Base-by-base conservation (phyloP, 371 early-diverging fungal species). In the Mucor plumbeus region DNA sequence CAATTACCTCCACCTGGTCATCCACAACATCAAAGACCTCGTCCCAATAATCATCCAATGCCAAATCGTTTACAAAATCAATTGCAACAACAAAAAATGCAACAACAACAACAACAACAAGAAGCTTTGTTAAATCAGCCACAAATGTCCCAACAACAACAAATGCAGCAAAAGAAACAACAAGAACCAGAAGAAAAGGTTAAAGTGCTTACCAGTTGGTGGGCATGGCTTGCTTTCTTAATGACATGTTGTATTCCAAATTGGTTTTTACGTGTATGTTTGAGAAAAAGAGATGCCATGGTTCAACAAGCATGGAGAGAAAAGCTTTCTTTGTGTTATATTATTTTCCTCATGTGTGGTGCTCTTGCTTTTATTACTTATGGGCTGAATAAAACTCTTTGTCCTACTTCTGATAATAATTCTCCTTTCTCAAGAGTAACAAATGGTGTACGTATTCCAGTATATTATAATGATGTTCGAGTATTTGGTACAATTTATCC, bases 301-400 rank as follows among this genome's bases (percentile, higher is more conserved):
- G 82, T 80, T 53, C 80, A 85, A 54, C 88, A 88, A 69, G 91
- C 90, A 35, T 90, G 90, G 90, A 75, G 90, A 71, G 90, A 90
- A 77, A 90, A 90, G 77, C 75, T 89, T 54, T 88, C 92, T 0
- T 78, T 93, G n/a, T 88, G 89, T 62, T 79, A 87, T 59, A 78
- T 92, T 65, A 92, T 93, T 36, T 31, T 83, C 0, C 59, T 89
- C 10, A 70, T 90, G 34, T 90, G 89, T 66, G 77, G 73, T 41
- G 55, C 71, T 34, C 80, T 92, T 59, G 87, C 88, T 34, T 90
- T 88, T 61, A 57, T 91, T 39, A 88, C 90, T 13, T 89, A 88
- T 72, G 88, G 90, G 9, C 67, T 92, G 10, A 69, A 76, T 36
- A 73, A 77, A 31, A 76, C 85, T 17, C 68, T 91, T 47, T 90